Evolutionary conservation across 176 grass and related monocot genomes (phyloP).

Genomic region (Pontederia paniculata): DNA sequence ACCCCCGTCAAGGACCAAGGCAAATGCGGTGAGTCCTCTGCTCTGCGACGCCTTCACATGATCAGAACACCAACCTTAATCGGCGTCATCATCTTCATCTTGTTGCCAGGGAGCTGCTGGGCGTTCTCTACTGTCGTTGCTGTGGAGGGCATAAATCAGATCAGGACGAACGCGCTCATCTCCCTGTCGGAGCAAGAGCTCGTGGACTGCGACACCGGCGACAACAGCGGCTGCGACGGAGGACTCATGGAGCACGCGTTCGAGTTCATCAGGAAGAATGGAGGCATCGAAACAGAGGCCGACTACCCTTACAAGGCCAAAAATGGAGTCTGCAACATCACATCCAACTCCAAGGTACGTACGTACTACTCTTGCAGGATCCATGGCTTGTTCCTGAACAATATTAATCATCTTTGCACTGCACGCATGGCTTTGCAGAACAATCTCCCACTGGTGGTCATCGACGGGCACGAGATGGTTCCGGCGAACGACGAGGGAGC

Average conservation of each 20-base stretch:
- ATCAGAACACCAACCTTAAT: too few relatives aligned
- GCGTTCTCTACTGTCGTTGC: conserved; percentile 53
- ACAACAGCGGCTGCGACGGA: conserved; percentile 38
- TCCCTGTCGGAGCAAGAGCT: conserved; percentile 62
- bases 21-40: conserved; percentile 33
- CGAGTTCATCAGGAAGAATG: conserved; percentile 19
- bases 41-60: neutral
- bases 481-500: neutral
- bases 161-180: conserved; percentile 33
- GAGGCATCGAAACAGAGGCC: conserved; percentile 16
- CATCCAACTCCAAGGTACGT: conserved; percentile 5
- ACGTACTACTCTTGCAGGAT: too few relatives aligned
- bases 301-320: conserved; percentile 32
- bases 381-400: too few relatives aligned
- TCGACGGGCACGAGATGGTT: conserved; percentile 1
- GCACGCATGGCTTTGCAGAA: neutral
- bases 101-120: conserved; percentile 34
- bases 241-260: neutral
- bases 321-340: conserved; percentile 20
- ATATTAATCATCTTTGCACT: neutral
- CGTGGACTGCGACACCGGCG: conserved; percentile 49
- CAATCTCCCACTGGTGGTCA: neutral
- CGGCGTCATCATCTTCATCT: neutral
- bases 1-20: conserved; percentile 71
- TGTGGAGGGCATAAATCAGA: conserved; percentile 60